Percentiles rank a stretch among this genome's conserved stretches.
Conservation (phyloP, 306 rosid species). For the Prunus padus region DNA sequence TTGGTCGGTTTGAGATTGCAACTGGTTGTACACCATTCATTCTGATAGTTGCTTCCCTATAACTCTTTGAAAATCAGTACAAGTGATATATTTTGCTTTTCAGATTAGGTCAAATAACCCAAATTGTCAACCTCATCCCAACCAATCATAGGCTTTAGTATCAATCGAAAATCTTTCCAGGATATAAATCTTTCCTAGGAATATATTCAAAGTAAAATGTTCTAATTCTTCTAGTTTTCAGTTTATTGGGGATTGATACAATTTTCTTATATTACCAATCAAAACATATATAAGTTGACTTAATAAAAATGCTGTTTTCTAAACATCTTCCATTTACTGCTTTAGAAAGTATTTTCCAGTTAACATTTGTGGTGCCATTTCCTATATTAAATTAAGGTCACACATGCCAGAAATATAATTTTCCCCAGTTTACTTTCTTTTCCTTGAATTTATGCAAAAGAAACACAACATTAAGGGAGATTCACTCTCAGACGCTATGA, state of each 20-base stretch:
- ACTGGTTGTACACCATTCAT: neutral
- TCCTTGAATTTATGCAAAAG: neutral
- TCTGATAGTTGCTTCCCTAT: neutral
- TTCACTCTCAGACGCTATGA: neutral
- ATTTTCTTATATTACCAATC: neutral
- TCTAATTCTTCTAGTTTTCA: neutral
- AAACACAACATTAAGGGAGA: neutral
- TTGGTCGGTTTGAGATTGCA: neutral
- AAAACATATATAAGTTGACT: neutral
- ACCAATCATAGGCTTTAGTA: neutral
- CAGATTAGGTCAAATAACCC: neutral
- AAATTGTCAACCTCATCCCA: slow-evolving; percentile 5
- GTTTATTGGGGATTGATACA: neutral
- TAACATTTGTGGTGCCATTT: neutral
- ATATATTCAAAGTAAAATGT: neutral
- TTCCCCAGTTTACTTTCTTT: neutral
- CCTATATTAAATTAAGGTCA: slow-evolving; percentile 3
- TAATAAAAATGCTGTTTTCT: neutral
- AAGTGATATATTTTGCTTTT: neutral
- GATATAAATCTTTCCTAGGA: neutral
- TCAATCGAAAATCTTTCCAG: neutral
- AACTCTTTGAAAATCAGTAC: neutral
- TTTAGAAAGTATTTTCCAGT: neutral
- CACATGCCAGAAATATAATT: neutral
- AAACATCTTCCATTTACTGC: too few relatives aligned